Evolutionary conservation across 2,329 filamentous ascomycete species (phyloP), one percentile per base, ranked within the genome.

Genomic region (Davidsoniella virescens): DNA sequence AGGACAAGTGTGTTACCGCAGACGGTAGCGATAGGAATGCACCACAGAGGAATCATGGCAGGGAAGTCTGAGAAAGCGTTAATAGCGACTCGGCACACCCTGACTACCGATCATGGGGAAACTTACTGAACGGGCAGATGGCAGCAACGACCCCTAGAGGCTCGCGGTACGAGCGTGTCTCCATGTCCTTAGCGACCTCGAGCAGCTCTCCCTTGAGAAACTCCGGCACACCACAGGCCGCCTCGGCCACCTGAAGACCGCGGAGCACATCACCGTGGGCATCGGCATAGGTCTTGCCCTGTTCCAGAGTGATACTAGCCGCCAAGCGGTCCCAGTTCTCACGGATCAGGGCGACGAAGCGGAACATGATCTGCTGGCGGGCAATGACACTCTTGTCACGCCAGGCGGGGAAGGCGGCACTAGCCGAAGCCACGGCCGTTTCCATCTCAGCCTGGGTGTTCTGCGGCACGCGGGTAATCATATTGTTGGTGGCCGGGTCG

Each of bases 21-120:
- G 25, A 88, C 76, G 41, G 84, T 85, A 44, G 85, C 85, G 58
- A 92, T 84, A 38, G 85, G 86, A 55, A 93, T 87, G 54, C 77
- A 87, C 85, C 85, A 93, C n/a, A 93, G 73, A 3, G 85, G 86
- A 63, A 93, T 92, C 85, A 93, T 93, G 58, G 85, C 85, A 41
- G 85, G 85, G 68, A 92, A 92, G 71, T 92, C 81, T 85, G 39
- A 18, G 39, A 33, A 14, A 18, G 33, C 12, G 29, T 33, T 33
- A 33, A 8, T 8, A 33, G 12, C 29, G 12, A 8, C 29, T 33
- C 9, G 12, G 9, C 12, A 33, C 4, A 33, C 12, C 29, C 29
- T 33, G 7, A 25, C 7, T 7, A 18, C 4, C 42, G n/a, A 6
- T 9, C 7, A 18, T 7, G n/a, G 26, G 44, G n/a, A 17, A 45